Evolutionary conservation across 345 rosid genomes (phyloP), one percentile per base, ranked within the genome.

Genomic region (Bretschneidera sinensis): DNA sequence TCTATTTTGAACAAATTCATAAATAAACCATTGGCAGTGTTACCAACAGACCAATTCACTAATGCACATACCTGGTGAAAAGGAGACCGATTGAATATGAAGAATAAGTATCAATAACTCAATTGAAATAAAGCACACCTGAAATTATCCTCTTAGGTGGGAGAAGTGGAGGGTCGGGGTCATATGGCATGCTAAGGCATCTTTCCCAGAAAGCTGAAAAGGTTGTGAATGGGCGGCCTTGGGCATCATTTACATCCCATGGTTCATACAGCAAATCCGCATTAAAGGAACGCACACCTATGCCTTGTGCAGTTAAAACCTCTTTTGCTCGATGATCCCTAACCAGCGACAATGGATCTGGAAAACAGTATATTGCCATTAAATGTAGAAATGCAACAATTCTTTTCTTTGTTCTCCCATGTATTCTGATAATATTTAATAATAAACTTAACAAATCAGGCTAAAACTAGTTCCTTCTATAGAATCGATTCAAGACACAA

Each of bases 211-310:
- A 92, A 55, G 79, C 85, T 63, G 76, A 67, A 75, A 92, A 92
- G 65, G 88, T 87, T 4, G 81, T 67, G 67, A 89, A 92, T 21
- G 98, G 85, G 16, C 73, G 79, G 43, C 92, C 98, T 71, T 79
- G 81, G 7, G 61, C 88, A 79, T 89, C 96, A 62, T 79, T 87
- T 59, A 92, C 86, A 59, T 92, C 97, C 97, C 98, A 92, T 17
- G 98, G 98, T 77, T 92, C 98, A 66, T 92, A 92, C 15, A 92
- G 98, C 82, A 92, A 82, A 76, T 92, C 98, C 0, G 97, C 96
- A 66, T 92, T 92, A 57, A 81, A 92, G 21, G 98, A 84, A 68
- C 83, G 70, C 45, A 92, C 95, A 21, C 73, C 78, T 68, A 92
- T 71, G 20, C 98, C 98, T 55, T 83, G 81, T 20, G 82, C 80